phyloP scores from a whole-genome alignment of 1,139 yeast species.

The Nadsonia commutata region DNA sequence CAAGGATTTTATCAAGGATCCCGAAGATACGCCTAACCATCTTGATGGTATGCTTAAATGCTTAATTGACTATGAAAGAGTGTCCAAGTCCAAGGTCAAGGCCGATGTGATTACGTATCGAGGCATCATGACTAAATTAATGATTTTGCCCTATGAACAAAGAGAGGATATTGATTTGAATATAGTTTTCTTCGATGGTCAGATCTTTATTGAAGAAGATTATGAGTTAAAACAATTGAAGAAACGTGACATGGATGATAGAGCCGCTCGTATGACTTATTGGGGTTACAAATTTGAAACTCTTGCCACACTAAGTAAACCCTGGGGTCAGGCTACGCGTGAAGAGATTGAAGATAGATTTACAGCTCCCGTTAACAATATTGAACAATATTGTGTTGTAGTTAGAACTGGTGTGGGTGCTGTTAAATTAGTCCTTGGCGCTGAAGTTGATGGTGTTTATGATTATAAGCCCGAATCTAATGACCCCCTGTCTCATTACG shows the following conservation, averaged over 20 bases:
- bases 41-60: slow-evolving; percentile 45
- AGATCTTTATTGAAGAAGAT: slow-evolving; percentile 64
- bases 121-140: slow-evolving; percentile 57
- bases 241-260: slow-evolving; percentile 15
- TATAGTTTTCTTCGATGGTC: slow-evolving; percentile 60
- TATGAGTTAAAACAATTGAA: slow-evolving; percentile 23
- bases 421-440: slow-evolving; percentile 56
- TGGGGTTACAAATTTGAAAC: slow-evolving; percentile 67
- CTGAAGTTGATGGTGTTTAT: slow-evolving; percentile 83
- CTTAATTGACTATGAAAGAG: slow-evolving; percentile 39
- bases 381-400: slow-evolving; percentile 64
- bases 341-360: slow-evolving; percentile 49
- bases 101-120: slow-evolving; percentile 71
- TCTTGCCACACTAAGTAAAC: slow-evolving; percentile 57
- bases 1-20: slow-evolving; percentile 39
- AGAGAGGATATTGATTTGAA: slow-evolving; percentile 50
- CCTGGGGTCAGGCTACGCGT: slow-evolving; percentile 60
- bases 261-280: slow-evolving; percentile 23
- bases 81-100: slow-evolving; percentile 31
- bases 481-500: slow-evolving; percentile 53
- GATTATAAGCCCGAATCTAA: slow-evolving; percentile 52
- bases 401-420: slow-evolving; percentile 76
- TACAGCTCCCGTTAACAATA: slow-evolving; percentile 42
- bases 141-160: slow-evolving; percentile 44
- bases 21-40: slow-evolving; percentile 39